phyloP scores from a whole-genome alignment of 2,329 filamentous ascomycete species.

The Xylariaceae sp. region DNA sequence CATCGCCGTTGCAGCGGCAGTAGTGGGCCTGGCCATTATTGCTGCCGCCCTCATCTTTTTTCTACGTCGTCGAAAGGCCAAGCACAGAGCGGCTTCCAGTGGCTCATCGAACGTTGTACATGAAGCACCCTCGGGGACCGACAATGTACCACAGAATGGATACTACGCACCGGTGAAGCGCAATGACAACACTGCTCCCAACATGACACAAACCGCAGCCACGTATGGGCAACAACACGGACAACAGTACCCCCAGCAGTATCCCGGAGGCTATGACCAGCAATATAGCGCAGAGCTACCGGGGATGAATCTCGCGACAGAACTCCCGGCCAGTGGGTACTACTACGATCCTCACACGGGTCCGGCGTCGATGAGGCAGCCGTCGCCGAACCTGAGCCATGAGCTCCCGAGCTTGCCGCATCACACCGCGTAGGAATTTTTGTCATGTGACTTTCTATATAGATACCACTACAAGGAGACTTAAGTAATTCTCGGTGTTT shows the following conservation, averaged over 20 bases:
- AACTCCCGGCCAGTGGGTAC: slow-evolving; percentile 15
- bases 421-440: not conserved
- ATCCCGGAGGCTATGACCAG: slow-evolving; percentile 17
- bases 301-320: slow-evolving; percentile 10
- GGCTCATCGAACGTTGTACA: slow-evolving; percentile 7
- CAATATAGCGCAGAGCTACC: slow-evolving; percentile 20
- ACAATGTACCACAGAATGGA: slow-evolving; percentile 15
- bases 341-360: slow-evolving; percentile 2
- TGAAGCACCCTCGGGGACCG: slow-evolving; percentile 5
- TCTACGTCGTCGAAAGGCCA: slow-evolving; percentile 24
- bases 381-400: slow-evolving; percentile 1
- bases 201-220: slow-evolving; percentile 7
- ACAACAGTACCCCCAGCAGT: slow-evolving; percentile 15
- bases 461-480: not conserved
- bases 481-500: slow-evolving; percentile 1
- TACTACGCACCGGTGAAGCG: slow-evolving; percentile 23
- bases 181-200: slow-evolving; percentile 11
- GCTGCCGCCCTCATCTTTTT: slow-evolving; percentile 24
- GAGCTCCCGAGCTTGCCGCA: slow-evolving; percentile 2
- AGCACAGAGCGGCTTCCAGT: slow-evolving; percentile 1
- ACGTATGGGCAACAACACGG: slow-evolving; percentile 12
- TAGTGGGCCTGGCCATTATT: slow-evolving; percentile 22
- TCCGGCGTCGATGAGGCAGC: not conserved
- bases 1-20: slow-evolving; percentile 29
- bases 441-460: not conserved